Percentiles rank a stretch among this genome's conserved stretches.
phyloP scores from a whole-genome alignment of 2,329 filamentous ascomycete species.

The Ceratocystis papillata region DNA sequence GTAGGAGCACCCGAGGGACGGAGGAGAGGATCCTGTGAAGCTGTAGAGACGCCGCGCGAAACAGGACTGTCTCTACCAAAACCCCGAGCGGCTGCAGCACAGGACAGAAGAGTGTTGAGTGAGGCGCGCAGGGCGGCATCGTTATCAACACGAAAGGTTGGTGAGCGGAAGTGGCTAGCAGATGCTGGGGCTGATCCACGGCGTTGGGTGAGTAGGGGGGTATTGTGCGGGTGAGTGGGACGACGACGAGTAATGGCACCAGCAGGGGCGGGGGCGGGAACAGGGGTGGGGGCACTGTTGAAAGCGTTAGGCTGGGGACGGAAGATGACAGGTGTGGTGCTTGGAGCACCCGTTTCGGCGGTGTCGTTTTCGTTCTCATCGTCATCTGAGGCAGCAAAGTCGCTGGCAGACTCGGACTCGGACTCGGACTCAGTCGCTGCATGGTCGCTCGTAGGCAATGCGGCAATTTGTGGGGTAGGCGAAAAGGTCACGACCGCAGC shows the following conservation, averaged over 20 bases:
- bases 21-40: slow-evolving; percentile 28
- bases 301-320: slow-evolving; percentile 88
- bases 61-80: slow-evolving; percentile 44
- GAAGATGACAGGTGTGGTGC: slow-evolving; percentile 49
- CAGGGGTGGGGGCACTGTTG: slow-evolving; percentile 47
- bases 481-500: slow-evolving; percentile 12
- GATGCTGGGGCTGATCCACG: slow-evolving; percentile 38
- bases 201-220: slow-evolving; percentile 41
- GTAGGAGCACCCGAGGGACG: slow-evolving; percentile 37
- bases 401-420: slow-evolving; percentile 30
- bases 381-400: slow-evolving; percentile 30
- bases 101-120: slow-evolving; percentile 90
- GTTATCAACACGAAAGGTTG: slow-evolving; percentile 72
- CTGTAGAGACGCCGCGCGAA: slow-evolving; percentile 26
- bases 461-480: slow-evolving; percentile 8
- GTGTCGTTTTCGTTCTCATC: slow-evolving; percentile 60
- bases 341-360: slow-evolving; percentile 58
- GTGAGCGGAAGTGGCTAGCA: slow-evolving; percentile 51
- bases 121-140: slow-evolving; percentile 87
- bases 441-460: slow-evolving; percentile 25
- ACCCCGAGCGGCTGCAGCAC: slow-evolving; percentile 76
- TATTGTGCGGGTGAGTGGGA: slow-evolving; percentile 41
- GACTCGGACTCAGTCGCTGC: slow-evolving; percentile 34
- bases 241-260: slow-evolving; percentile 39
- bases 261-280: slow-evolving; percentile 45